Evolutionary conservation across 2,329 filamentous ascomycete genomes (phyloP), one percentile per base, ranked within the genome.

Genomic region (Verticillium longisporum): DNA sequence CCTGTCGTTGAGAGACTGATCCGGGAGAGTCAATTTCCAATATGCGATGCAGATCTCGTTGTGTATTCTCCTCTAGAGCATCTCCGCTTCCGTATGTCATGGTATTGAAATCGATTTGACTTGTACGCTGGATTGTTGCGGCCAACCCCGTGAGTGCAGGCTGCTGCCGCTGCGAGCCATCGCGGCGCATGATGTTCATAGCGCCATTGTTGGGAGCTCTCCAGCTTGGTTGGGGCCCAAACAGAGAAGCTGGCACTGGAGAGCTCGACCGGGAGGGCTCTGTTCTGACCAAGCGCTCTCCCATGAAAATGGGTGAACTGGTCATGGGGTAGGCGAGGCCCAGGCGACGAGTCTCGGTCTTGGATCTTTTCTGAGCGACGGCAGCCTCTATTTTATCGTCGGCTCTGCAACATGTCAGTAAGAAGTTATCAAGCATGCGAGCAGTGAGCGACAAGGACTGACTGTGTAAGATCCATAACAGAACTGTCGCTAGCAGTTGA

Each of bases 81-180:
- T 74, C 70, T 1, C 79, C 77, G n/a, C 66, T 62, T 0, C 58
- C 67, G 59, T 80, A 74, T 4, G 71, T 56, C 45, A 55, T 53
- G 32, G 32, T 37, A 6, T 21, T 32, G 21, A 61, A 41, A 32
- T 63, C 64, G 64, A 64, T 64, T 63, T 66, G 41, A 26, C 53
- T 58, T 32, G 60, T 38, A 61, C 62, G 56, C 14, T 26, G 10
- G 11, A 58, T 58, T 14, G 36, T 53, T 21, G 45, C 45, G 21
- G 45, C 45, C 45, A 53, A 10, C 9, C 45, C 18, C 4, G n/a
- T 11, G 6, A 15, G 38, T 15, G 7, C n/a, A 26, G 45, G 15
- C 14, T 10, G 41, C 41, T 21, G 41, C 15, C 41, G 9, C 13
- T 26, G 41, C 10, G n/a, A 10, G 2, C 15, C 45, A 11, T 26